phyloP scores from a whole-genome alignment of 2,329 filamentous ascomycete genomes.

The Lasiodiplodia theobromae region DNA sequence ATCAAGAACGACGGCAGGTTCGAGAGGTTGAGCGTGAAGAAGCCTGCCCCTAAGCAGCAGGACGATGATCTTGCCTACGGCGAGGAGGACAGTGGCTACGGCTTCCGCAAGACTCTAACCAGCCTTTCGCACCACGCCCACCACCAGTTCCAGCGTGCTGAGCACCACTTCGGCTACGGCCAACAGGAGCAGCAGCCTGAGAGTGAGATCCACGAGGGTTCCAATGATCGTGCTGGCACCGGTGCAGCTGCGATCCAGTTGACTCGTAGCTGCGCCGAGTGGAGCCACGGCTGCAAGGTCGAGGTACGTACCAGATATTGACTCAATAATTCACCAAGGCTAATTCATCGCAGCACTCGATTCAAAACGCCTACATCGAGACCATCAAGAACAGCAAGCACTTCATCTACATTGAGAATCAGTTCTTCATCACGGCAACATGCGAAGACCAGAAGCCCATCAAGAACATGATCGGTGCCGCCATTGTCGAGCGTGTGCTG shows the following conservation, averaged over 20 bases:
- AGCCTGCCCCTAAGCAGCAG: constrained; percentile 41
- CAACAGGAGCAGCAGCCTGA: constrained; percentile 34
- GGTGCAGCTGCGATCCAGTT: constrained; percentile 46
- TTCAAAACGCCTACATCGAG: constrained; percentile 82
- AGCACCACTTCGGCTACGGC: constrained; percentile 37
- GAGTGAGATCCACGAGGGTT: constrained; percentile 35
- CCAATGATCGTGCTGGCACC: constrained; percentile 17
- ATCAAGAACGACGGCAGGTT: constrained; percentile 62
- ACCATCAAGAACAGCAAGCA: constrained; percentile 73
- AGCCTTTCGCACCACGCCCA: constrained; percentile 27
- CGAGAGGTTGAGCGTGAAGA: constrained; percentile 36
- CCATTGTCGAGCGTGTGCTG: constrained; percentile 78
- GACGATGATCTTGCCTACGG: constrained; percentile 45
- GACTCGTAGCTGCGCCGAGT: constrained; percentile 55
- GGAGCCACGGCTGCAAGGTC: constrained; percentile 65
- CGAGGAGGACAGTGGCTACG: constrained; percentile 41
- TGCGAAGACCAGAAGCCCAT: constrained; percentile 73
- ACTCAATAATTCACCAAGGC: constrained; percentile 1
- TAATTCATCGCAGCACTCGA: constrained; percentile 67
- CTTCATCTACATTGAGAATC: constrained; percentile 83
- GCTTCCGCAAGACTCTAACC: constrained; percentile 33
- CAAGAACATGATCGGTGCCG: constrained; percentile 77
- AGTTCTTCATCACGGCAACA: constrained; percentile 89
- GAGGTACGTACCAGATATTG: constrained; percentile 53
- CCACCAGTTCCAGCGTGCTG: constrained; percentile 31